phyloP scores from a whole-genome alignment of 331 rosid species.

The Acacia concinna region DNA sequence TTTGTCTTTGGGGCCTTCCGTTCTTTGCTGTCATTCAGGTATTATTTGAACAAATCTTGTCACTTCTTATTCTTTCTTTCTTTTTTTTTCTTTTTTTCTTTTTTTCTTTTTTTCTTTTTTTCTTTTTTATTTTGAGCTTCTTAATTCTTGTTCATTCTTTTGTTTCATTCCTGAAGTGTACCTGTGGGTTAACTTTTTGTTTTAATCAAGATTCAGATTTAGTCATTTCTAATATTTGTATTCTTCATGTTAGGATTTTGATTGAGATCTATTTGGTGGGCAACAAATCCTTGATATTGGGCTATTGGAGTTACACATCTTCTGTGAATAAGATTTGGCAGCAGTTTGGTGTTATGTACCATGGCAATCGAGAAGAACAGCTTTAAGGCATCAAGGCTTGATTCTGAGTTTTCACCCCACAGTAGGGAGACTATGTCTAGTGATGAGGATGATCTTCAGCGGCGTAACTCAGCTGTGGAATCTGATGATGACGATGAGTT shows the following conservation, averaged over 20 bases:
- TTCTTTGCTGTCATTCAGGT: constrained; percentile 48
- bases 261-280: constrained; percentile 44
- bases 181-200: background rate
- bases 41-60: background rate
- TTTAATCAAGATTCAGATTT: constrained; percentile 19
- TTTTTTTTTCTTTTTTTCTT: constrained; percentile 2
- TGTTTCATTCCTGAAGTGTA: constrained; percentile 19
- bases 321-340: constrained; percentile 34
- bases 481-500: constrained; percentile 92
- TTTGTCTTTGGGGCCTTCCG: constrained; percentile 18
- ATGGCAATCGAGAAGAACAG: constrained; percentile 99
- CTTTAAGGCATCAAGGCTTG: constrained; percentile 85
- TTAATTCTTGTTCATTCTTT: background rate
- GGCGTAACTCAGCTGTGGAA: constrained; percentile 66
- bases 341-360: constrained; percentile 52
- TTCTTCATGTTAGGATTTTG: constrained; percentile 56
- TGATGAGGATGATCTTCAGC: constrained; percentile 84
- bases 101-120: background rate
- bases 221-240: constrained; percentile 3
- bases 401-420: constrained; percentile 74
- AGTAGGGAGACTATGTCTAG: constrained; percentile 88
- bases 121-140: too few relatives aligned
- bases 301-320: constrained; percentile 17
- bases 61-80: background rate
- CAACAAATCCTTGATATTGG: constrained; percentile 31